phyloP scores from a whole-genome alignment of 176 grass and related monocot genomes.

The Calamus simplicifolius region DNA sequence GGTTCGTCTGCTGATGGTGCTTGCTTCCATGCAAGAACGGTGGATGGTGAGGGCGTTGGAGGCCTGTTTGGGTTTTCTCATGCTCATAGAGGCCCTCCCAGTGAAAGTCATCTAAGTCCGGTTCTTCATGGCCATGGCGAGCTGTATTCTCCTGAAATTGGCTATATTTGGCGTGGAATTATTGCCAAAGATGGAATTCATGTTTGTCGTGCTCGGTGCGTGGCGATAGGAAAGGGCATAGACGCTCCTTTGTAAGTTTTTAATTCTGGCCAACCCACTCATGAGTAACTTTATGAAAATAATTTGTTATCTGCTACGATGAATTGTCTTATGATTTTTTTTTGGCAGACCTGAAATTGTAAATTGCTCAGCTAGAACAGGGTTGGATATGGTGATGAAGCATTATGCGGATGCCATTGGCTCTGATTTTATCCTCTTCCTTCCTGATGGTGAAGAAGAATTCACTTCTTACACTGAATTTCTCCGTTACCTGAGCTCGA shows the following conservation, averaged over 20 bases:
- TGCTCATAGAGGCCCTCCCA: slow-evolving; percentile 23
- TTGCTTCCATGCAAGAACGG: slow-evolving; percentile 31
- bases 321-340: slow-evolving; percentile 3
- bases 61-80: slow-evolving; percentile 22
- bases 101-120: slow-evolving; percentile 39
- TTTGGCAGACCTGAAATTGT: slow-evolving; percentile 52
- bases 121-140: slow-evolving; percentile 40
- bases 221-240: slow-evolving; percentile 62
- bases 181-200: slow-evolving; percentile 78
- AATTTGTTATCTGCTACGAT: background rate
- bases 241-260: slow-evolving; percentile 63
- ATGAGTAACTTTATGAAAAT: too few species aligned
- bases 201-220: slow-evolving; percentile 83
- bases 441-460: slow-evolving; percentile 86
- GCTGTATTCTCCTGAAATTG: slow-evolving; percentile 31
- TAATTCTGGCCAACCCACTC: background rate
- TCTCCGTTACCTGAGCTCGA: slow-evolving; percentile 64
- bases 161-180: slow-evolving; percentile 59
- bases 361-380: slow-evolving; percentile 83
- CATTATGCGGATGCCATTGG: slow-evolving; percentile 64
- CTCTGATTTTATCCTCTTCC: slow-evolving; percentile 77
- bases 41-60: slow-evolving; percentile 7
- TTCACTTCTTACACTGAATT: slow-evolving; percentile 96
- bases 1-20: too few species aligned
- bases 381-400: slow-evolving; percentile 71